A percentile compares a stretch with the other conserved stretches of the same genome.
phyloP scores from a whole-genome alignment of 2,329 filamentous ascomycete genomes.

The Ophiostoma populinum region DNA sequence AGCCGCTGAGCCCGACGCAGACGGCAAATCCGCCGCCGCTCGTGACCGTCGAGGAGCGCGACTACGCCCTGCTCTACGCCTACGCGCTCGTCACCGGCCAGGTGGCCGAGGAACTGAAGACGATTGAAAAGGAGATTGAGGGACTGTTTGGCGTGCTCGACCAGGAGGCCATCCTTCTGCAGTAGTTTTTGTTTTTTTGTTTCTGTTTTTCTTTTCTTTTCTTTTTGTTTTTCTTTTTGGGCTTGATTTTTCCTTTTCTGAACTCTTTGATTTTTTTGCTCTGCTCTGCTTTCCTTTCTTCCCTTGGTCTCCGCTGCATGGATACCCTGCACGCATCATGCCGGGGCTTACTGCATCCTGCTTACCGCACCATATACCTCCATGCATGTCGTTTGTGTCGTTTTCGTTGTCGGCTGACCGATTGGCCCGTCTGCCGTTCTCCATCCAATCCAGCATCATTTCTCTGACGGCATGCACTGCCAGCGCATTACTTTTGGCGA shows the following conservation, averaged over 20 bases:
- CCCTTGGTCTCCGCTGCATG: background rate
- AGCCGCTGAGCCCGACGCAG: background rate
- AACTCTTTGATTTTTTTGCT: background rate
- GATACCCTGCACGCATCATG: too few species aligned
- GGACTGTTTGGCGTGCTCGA: constrained; percentile 44
- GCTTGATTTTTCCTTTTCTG: background rate
- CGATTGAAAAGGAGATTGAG: constrained; percentile 44
- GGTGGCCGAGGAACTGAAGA: constrained; percentile 45
- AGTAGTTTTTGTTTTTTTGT: constrained; percentile 18
- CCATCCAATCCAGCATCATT: too few species aligned
- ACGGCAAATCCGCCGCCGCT: background rate
- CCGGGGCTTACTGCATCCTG: too few species aligned
- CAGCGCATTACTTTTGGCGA: too few species aligned
- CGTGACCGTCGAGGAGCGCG: constrained; percentile 45
- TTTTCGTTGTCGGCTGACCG: too few species aligned
- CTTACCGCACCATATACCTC: too few species aligned
- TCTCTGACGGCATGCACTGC: too few species aligned
- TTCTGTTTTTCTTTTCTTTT: background rate
- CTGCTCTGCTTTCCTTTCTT: background rate
- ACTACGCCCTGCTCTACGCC: constrained; percentile 85
- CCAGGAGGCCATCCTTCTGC: constrained; percentile 38
- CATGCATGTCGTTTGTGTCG: too few species aligned
- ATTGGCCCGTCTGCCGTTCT: too few species aligned
- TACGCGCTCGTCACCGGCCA: constrained; percentile 59
- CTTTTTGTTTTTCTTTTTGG: background rate